phyloP scores from a whole-genome alignment of 345 rosid genomes.

The Boechera stricta region DNA sequence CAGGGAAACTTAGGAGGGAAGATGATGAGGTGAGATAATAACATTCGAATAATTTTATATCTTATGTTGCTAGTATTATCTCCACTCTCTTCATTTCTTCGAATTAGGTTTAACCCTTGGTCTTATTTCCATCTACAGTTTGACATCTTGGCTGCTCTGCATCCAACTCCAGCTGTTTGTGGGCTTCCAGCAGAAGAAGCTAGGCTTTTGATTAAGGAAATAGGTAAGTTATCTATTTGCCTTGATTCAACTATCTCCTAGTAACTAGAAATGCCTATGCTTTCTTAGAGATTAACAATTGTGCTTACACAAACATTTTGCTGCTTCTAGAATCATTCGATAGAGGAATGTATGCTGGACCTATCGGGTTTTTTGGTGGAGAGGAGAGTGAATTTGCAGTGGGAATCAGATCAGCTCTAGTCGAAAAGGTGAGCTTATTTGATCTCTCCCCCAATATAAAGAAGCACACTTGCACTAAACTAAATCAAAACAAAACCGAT shows the following conservation, averaged over 20 bases:
- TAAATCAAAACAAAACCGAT: constrained; percentile 1
- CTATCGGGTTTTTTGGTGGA: constrained; percentile 96
- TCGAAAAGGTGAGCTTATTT: constrained; percentile 64
- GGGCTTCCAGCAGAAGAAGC: constrained; percentile 96
- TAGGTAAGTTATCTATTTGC: constrained; percentile 50
- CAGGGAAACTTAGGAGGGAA: constrained; percentile 70
- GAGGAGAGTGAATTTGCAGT: constrained; percentile 96
- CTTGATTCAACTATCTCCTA: constrained; percentile 2
- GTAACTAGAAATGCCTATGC: constrained; percentile 2
- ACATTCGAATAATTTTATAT: neutral
- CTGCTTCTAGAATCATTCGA: constrained; percentile 69
- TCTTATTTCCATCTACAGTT: constrained; percentile 53
- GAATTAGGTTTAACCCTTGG: neutral
- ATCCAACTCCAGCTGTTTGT: constrained; percentile 97
- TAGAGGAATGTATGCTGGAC: constrained; percentile 98
- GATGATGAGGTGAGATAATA: constrained; percentile 75
- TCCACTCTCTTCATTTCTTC: neutral
- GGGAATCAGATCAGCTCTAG: constrained; percentile 92
- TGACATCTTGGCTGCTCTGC: constrained; percentile 79
- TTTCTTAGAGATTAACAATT: neutral
- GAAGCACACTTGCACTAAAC: neutral
- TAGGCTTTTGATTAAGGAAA: constrained; percentile 74
- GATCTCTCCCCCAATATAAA: constrained; percentile 2
- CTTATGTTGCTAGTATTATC: neutral
- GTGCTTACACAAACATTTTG: constrained; percentile 16